These are phyloP conservation scores for Remersonia thermophila DNA, from an alignment of 2,329 filamentous ascomycete species.

Conservation along the genomic window DNA sequence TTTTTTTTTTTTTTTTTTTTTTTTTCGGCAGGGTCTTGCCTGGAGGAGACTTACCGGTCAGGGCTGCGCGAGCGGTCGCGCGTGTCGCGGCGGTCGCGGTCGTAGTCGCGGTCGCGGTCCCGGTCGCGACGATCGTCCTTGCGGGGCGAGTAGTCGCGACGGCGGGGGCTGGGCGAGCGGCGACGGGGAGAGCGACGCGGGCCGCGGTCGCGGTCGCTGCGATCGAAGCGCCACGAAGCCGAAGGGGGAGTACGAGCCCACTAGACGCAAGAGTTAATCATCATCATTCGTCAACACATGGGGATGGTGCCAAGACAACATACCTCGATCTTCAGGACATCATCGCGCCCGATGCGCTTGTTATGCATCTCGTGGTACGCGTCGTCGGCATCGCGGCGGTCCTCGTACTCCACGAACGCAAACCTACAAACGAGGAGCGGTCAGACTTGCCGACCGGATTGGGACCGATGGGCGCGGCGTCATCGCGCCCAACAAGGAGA, in stretches of 20 bases:
- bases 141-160: constrained; percentile 73
- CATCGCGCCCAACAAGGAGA: constrained; percentile 25
- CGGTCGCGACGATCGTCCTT: constrained; percentile 79
- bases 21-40: too few relatives aligned
- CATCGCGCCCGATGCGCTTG: constrained; percentile 92
- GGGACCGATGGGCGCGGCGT: too few relatives aligned
- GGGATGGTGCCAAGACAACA: constrained; percentile 20
- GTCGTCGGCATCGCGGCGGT: constrained; percentile 93
- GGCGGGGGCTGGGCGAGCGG: constrained; percentile 68
- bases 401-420: constrained; percentile 98
- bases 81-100: constrained; percentile 59
- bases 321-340: constrained; percentile 96
- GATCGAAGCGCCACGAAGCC: constrained; percentile 92
- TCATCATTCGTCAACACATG: neutral
- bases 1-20: too few relatives aligned
- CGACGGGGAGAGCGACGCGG: constrained; percentile 43
- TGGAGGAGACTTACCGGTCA: constrained; percentile 43
- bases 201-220: constrained; percentile 33
- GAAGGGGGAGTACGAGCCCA: constrained; percentile 98
- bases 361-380: constrained; percentile 99
- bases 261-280: constrained; percentile 34
- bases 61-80: constrained; percentile 66
- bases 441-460: too few relatives aligned
- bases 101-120: constrained; percentile 64
- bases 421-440: constrained; percentile 43